A percentile compares a stretch with the other conserved stretches of the same genome.
Conservation (phyloP, 2,329 filamentous ascomycete genomes). For the Samsoniella hepiali region DNA sequence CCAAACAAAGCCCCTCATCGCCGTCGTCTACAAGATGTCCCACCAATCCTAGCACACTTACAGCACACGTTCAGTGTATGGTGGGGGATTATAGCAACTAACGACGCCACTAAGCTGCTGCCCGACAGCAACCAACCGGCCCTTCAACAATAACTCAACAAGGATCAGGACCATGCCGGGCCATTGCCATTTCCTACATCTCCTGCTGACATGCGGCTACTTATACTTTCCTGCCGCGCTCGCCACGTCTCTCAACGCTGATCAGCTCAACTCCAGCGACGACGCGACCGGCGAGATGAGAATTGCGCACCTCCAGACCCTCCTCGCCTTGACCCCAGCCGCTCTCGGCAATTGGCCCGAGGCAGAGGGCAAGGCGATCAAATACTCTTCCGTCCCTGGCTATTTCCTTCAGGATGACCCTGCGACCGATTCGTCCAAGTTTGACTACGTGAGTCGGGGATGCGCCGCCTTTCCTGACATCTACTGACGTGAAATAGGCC, state of each 20-base stretch:
- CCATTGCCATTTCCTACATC: neutral
- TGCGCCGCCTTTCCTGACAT: neutral
- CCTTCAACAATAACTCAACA: neutral
- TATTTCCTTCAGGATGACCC: constrained; percentile 64
- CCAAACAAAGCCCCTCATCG: neutral
- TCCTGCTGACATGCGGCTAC: neutral
- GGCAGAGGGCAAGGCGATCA: constrained; percentile 42
- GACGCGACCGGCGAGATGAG: constrained; percentile 29
- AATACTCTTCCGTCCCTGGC: constrained; percentile 58
- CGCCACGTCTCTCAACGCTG: neutral
- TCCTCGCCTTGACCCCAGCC: constrained; percentile 29
- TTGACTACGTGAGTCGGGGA: constrained; percentile 58
- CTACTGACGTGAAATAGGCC: constrained; percentile 38
- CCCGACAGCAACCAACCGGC: neutral
- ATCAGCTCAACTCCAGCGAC: neutral
- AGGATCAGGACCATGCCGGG: neutral
- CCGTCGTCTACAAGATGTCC: neutral
- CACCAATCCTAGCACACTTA: neutral
- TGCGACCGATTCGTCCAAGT: constrained; percentile 51
- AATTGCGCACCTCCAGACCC: constrained; percentile 28
- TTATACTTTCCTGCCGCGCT: neutral
- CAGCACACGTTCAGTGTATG: neutral
- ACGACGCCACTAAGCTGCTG: neutral
- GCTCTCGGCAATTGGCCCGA: constrained; percentile 32
- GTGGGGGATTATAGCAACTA: constrained; percentile 3